phyloP scores from a whole-genome alignment of 148 eudicot genomes.

The Rhododendron molle region DNA sequence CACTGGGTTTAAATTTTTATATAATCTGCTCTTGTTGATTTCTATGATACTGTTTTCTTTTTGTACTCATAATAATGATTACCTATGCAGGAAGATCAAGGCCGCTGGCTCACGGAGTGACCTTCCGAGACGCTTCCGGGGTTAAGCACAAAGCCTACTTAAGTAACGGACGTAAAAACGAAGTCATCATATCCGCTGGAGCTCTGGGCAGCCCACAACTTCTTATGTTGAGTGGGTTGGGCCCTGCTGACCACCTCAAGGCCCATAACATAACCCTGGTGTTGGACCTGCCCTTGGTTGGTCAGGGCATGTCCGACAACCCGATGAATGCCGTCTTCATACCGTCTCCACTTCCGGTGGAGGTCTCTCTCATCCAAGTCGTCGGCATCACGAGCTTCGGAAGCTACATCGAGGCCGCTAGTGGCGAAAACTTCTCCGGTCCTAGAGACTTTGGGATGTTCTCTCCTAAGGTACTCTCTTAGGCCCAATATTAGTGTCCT shows the following conservation, averaged over 20 bases:
- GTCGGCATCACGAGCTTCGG: slow-evolving; percentile 80
- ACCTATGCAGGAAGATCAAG: slow-evolving; percentile 35
- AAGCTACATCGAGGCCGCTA: slow-evolving; percentile 78
- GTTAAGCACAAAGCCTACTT: slow-evolving; percentile 55
- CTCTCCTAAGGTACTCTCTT: slow-evolving; percentile 68
- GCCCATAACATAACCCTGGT: slow-evolving; percentile 66
- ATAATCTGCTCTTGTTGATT: background rate
- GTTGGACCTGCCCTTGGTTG: slow-evolving; percentile 60
- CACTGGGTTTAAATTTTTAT: too few relatives aligned
- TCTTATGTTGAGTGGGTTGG: slow-evolving; percentile 82
- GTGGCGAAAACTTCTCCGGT: slow-evolving; percentile 63
- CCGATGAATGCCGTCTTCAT: slow-evolving; percentile 83
- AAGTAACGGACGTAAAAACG: slow-evolving; percentile 43
- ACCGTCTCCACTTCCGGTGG: slow-evolving; percentile 77
- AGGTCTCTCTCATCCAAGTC: slow-evolving; percentile 77
- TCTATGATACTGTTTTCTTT: too few relatives aligned
- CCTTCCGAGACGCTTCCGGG: slow-evolving; percentile 57
- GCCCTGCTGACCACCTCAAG: slow-evolving; percentile 55
- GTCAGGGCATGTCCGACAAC: slow-evolving; percentile 82
- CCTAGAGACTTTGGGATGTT: slow-evolving; percentile 68
- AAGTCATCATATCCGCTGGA: slow-evolving; percentile 70
- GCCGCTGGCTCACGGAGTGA: slow-evolving; percentile 67
- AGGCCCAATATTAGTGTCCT: background rate
- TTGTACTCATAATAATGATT: background rate
- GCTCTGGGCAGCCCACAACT: slow-evolving; percentile 93